phyloP scores from a whole-genome alignment of 73 alveolate genomes.

The Breviolum minutum region DNA sequence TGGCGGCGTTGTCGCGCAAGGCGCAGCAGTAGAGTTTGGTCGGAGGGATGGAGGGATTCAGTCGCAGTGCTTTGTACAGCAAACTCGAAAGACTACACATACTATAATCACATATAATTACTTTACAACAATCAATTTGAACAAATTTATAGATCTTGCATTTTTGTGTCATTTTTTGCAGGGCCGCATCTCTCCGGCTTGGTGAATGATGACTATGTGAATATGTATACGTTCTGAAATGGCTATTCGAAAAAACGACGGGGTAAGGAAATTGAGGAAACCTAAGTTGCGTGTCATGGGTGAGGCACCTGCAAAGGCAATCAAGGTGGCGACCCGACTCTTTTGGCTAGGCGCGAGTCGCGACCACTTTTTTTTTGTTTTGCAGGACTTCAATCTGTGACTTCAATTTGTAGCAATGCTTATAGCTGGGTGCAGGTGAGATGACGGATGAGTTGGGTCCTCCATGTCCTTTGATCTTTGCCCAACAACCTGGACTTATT shows the following conservation, averaged over 20 bases:
- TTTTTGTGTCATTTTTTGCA: too few species aligned
- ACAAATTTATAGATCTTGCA: background rate
- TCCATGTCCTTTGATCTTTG: background rate
- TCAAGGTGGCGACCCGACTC: constrained; percentile 44
- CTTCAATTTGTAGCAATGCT: too few species aligned
- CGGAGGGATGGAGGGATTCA: too few species aligned
- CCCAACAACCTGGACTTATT: constrained; percentile 32
- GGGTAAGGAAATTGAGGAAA: too few species aligned
- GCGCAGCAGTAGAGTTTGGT: background rate
- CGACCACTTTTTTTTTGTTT: too few species aligned
- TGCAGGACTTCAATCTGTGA: background rate
- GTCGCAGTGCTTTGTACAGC: background rate
- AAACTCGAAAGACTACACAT: background rate
- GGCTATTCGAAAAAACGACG: too few species aligned
- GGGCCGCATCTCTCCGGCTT: background rate
- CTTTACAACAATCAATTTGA: background rate
- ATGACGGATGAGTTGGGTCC: background rate
- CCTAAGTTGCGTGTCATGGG: too few species aligned
- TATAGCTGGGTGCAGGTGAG: background rate
- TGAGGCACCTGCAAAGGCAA: constrained; percentile 26
- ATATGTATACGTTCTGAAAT: background rate
- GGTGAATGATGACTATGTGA: background rate
- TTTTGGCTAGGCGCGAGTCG: constrained; percentile 29
- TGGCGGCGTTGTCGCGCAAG: constrained; percentile 42
- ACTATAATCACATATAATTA: background rate